These are phyloP conservation scores for Fusarium papillatum DNA, from an alignment of 2,329 filamentous ascomycete genomes.

Conservation along the genomic window DNA sequence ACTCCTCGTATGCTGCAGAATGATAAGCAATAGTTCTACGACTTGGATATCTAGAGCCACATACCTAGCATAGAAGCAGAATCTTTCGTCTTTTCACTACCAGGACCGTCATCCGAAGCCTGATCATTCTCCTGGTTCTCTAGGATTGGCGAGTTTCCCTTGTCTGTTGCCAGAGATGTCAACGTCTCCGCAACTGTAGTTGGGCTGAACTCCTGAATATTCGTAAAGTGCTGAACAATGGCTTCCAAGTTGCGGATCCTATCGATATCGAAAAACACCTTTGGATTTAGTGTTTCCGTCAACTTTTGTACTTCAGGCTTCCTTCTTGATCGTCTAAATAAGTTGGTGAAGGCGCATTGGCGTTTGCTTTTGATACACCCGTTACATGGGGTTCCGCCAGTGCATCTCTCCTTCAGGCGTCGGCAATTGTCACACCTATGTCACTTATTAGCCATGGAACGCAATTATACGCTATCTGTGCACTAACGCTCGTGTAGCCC, in stretches of 20 bases:
- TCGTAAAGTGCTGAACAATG: slow-evolving; percentile 21
- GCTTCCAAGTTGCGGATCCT: slow-evolving; percentile 19
- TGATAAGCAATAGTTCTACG: not conserved
- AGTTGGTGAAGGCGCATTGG: slow-evolving; percentile 18
- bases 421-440: slow-evolving; percentile 26
- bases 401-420: slow-evolving; percentile 29
- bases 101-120: not conserved
- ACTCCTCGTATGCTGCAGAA: slow-evolving; percentile 1
- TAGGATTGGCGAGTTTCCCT: not conserved
- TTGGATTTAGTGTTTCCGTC: slow-evolving; percentile 1
- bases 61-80: not conserved
- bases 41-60: not conserved
- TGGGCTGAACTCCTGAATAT: slow-evolving; percentile 14
- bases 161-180: not conserved
- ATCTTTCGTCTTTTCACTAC: not conserved
- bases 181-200: slow-evolving; percentile 7
- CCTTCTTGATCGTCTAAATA: slow-evolving; percentile 12
- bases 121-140: not conserved
- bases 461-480: not conserved
- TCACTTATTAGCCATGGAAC: not conserved
- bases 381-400: slow-evolving; percentile 21
- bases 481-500: not conserved
- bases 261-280: slow-evolving; percentile 19
- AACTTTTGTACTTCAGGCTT: not conserved
- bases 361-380: slow-evolving; percentile 16